These are phyloP conservation scores for Microbotryum lychnidis-dioicae DNA, from an alignment of 1,284 basidiomycete genomes.

Conservation along the genomic window DNA sequence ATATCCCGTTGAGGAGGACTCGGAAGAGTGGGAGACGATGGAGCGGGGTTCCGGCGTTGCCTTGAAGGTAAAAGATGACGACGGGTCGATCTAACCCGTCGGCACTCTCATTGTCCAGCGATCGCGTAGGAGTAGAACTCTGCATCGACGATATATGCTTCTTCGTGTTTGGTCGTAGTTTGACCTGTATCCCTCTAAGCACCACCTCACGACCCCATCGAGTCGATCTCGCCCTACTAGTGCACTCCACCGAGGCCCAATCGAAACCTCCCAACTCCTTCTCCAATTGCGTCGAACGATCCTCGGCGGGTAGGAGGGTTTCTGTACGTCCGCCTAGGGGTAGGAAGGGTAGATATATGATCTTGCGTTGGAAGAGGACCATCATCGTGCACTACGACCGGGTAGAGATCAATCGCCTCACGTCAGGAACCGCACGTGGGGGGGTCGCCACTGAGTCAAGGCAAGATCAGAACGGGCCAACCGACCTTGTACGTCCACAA, in stretches of 20 bases:
- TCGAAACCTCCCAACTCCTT: slow-evolving; percentile 32
- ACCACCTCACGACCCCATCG: not conserved
- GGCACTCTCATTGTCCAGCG: not conserved
- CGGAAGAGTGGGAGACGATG: slow-evolving; percentile 48
- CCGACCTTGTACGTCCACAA: slow-evolving; percentile 48
- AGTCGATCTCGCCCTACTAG: slow-evolving; percentile 19
- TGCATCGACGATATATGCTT: slow-evolving; percentile 36
- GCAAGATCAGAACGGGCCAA: not conserved
- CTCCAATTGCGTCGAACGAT: slow-evolving; percentile 7
- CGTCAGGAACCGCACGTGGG: not conserved
- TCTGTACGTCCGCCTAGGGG: slow-evolving; percentile 46
- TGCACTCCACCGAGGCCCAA: slow-evolving; percentile 38
- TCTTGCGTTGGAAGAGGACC: slow-evolving; percentile 48
- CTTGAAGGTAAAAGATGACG: slow-evolving; percentile 45
- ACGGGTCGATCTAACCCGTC: slow-evolving; percentile 21
- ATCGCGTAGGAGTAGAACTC: not conserved
- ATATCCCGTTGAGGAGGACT: slow-evolving; percentile 31
- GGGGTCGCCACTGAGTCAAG: too few relatives aligned
- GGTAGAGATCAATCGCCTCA: not conserved
- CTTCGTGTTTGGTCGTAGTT: slow-evolving; percentile 14
- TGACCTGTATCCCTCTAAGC: slow-evolving; percentile 18
- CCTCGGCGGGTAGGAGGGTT: slow-evolving; percentile 34
- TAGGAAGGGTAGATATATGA: slow-evolving; percentile 51
- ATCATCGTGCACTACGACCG: slow-evolving; percentile 47
- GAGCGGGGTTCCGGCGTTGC: slow-evolving; percentile 50